phyloP scores from a whole-genome alignment of 1,139 yeast genomes.

The Lodderomyces jiufengensis region DNA sequence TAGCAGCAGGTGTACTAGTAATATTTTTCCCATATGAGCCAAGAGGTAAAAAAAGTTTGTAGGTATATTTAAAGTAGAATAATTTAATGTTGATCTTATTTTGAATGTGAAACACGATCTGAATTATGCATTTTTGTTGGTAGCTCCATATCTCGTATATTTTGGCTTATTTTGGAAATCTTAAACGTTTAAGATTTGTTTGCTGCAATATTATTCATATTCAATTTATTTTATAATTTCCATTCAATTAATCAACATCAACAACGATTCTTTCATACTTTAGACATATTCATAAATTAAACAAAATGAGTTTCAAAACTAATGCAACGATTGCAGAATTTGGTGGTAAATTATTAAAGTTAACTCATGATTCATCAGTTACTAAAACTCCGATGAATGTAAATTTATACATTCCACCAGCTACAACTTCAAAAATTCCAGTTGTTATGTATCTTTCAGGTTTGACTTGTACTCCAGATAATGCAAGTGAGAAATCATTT shows the following conservation, averaged over 20 bases:
- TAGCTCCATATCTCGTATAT: neutral
- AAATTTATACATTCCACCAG: constrained; percentile 75
- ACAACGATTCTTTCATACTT: too few relatives aligned
- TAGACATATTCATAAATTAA: too few relatives aligned
- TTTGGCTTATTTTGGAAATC: too few relatives aligned
- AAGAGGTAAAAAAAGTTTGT: constrained; percentile 16
- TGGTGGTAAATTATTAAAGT: constrained; percentile 74
- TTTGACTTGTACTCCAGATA: constrained; percentile 88
- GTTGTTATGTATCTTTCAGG: constrained; percentile 83
- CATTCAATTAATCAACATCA: too few relatives aligned
- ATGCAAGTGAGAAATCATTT: constrained; percentile 92
- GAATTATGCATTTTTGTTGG: neutral
- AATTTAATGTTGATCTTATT: constrained; percentile 1
- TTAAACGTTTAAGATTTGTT: too few relatives aligned
- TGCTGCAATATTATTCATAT: too few relatives aligned
- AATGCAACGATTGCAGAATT: constrained; percentile 61
- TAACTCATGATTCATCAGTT: constrained; percentile 63
- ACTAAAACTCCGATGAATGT: constrained; percentile 79
- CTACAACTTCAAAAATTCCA: constrained; percentile 52
- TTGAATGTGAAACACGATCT: neutral
- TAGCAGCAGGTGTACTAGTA: constrained; percentile 32
- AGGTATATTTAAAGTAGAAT: neutral
- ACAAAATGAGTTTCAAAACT: too few relatives aligned
- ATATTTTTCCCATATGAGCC: constrained; percentile 42
- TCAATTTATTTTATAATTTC: too few relatives aligned